phyloP scores from a whole-genome alignment of 75 land plant species.

The Cryptomeria japonica region DNA sequence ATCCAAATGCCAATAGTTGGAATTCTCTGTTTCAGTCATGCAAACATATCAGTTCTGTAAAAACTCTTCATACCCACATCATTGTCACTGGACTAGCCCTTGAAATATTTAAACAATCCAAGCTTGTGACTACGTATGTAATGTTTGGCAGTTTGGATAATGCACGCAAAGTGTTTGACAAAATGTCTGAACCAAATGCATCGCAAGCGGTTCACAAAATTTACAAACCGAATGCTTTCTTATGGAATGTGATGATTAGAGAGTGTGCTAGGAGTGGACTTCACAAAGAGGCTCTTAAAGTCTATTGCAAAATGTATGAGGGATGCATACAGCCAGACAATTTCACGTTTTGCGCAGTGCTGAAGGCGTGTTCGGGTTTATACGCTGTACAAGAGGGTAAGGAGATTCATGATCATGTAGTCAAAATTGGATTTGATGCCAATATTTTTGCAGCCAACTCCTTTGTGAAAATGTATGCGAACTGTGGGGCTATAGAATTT shows the following conservation, averaged over 20 bases:
- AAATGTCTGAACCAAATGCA: background rate
- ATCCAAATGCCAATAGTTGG: background rate
- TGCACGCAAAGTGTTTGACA: conserved; percentile 5
- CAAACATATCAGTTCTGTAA: background rate
- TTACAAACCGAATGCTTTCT: background rate
- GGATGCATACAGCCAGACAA: conserved; percentile 8
- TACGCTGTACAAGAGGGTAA: background rate
- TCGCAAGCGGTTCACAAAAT: background rate
- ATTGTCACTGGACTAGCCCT: background rate
- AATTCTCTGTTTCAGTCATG: background rate
- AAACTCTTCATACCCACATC: background rate
- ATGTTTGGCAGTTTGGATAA: background rate
- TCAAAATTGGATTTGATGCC: conserved; percentile 12
- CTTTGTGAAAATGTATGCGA: conserved; percentile 15
- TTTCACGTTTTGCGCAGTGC: conserved; percentile 14
- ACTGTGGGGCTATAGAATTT: background rate
- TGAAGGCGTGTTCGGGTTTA: conserved; percentile 24
- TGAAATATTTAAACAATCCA: background rate
- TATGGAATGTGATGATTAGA: conserved; percentile 13
- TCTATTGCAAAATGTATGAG: background rate
- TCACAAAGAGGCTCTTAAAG: background rate
- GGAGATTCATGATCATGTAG: conserved; percentile 15
- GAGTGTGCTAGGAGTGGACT: conserved; percentile 10
- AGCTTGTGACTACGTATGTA: background rate
- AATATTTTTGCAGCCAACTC: conserved; percentile 21